Evolutionary conservation across 2,329 filamentous ascomycete species (phyloP).

Genomic region (Xylaria hypoxylon): DNA sequence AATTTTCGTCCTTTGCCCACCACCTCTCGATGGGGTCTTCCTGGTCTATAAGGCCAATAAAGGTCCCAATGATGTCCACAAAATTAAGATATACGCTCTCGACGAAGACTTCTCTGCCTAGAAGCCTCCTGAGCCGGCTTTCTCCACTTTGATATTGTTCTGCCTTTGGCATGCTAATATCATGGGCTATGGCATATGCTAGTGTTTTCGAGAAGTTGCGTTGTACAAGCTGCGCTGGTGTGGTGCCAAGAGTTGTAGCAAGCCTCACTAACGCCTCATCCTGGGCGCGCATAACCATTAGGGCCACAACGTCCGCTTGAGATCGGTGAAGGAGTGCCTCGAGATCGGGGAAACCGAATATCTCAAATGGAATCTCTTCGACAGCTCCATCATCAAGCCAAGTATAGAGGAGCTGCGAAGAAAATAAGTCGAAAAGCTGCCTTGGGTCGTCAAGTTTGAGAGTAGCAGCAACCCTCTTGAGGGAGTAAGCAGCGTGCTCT

Average conservation of each 20-base stretch:
- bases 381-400: conserved; percentile 80
- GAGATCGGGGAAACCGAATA: conserved; percentile 82
- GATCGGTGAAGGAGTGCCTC: conserved; percentile 76
- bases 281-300: conserved; percentile 85
- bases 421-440: conserved; percentile 84
- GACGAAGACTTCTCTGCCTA: conserved; percentile 75
- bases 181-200: conserved; percentile 85
- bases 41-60: conserved; percentile 82
- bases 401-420: conserved; percentile 88
- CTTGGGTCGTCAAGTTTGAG: conserved; percentile 74
- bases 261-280: conserved; percentile 72
- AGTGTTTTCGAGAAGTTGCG: conserved; percentile 80
- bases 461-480: conserved; percentile 72
- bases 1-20: conserved; percentile 69
- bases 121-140: conserved; percentile 72
- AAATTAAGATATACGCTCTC: conserved; percentile 76
- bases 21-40: conserved; percentile 78
- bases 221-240: conserved; percentile 69
- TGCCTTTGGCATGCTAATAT: conserved; percentile 65
- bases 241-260: conserved; percentile 65
- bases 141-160: conserved; percentile 68
- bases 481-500: conserved; percentile 78
- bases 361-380: conserved; percentile 80
- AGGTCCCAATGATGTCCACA: conserved; percentile 78
- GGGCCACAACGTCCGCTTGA: conserved; percentile 80